Percentiles rank a stretch among this genome's conserved stretches.
Evolutionary conservation across 148 eudicot species (phyloP).

Genomic region (Camellia sinensis): DNA sequence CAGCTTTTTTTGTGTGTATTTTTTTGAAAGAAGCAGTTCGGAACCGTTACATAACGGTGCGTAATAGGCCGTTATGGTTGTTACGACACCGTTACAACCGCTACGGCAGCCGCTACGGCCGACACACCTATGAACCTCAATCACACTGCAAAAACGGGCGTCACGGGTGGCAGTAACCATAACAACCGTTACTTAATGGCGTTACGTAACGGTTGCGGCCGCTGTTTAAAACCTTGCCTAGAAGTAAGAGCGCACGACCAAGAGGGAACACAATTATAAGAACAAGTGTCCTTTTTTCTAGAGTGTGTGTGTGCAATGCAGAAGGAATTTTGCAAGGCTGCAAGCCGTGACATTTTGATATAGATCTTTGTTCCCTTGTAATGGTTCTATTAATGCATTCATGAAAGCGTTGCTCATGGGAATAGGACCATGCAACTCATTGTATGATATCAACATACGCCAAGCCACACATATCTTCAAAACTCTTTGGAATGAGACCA

Average conservation of each 20-base stretch:
- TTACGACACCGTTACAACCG: no score
- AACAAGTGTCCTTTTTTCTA: background rate
- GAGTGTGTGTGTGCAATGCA: background rate
- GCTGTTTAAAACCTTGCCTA: background rate
- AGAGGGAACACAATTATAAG: constrained; percentile 24
- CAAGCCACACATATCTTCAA: constrained; percentile 33
- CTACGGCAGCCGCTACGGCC: no score
- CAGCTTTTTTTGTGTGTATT: no score
- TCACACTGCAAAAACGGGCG: no score
- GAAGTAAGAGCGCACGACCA: constrained; percentile 14
- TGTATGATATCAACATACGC: constrained; percentile 25
- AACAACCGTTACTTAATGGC: no score
- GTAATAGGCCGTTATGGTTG: no score
- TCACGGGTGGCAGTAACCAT: no score
- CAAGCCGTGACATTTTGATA: constrained; percentile 30
- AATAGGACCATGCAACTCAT: constrained; percentile 35
- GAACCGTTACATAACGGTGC: no score
- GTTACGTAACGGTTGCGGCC: no score
- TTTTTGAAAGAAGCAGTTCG: no score
- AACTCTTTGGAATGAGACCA: constrained; percentile 21
- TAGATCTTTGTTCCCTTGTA: constrained; percentile 27
- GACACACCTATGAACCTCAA: no score
- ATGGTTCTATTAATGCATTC: constrained; percentile 19
- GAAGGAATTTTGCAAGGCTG: constrained; percentile 11
- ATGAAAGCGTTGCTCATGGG: constrained; percentile 29